Evolutionary conservation across 495 filamentous ascomycete genomes (phyloP).

Genomic region (Aspergillus conjunctus): DNA sequence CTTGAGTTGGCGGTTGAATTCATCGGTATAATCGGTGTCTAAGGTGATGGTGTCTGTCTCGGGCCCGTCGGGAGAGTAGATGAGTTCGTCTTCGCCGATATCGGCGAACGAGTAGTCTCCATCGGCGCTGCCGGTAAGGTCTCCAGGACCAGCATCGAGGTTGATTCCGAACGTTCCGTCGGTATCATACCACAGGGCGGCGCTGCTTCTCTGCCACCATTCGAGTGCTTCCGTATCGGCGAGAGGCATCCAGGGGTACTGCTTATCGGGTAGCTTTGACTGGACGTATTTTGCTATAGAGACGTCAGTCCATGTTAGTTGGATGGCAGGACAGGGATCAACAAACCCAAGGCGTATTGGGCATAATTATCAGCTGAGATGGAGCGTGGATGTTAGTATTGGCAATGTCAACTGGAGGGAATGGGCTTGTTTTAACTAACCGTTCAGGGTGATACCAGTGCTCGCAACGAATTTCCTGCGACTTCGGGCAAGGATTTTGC

Average conservation of each 20-base stretch:
- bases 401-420: neutral
- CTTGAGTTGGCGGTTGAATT: neutral
- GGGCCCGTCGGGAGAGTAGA: neutral
- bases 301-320: neutral
- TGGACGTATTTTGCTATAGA: neutral
- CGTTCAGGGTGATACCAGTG: neutral
- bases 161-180: conserved; percentile 1
- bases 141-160: neutral
- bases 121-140: neutral
- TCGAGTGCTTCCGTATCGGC: neutral
- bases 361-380: neutral
- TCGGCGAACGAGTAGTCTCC: neutral
- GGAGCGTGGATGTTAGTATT: neutral
- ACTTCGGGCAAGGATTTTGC: conserved; percentile 2
- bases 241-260: conserved; percentile 2
- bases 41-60: neutral
- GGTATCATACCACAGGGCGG: neutral
- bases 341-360: neutral
- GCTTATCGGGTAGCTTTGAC: neutral
- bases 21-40: neutral
- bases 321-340: neutral
- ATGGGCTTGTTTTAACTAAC: neutral
- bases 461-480: neutral
- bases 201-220: neutral
- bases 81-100: neutral